phyloP scores from a whole-genome alignment of 140 eudicot genomes.

The Flaveria floridana region DNA sequence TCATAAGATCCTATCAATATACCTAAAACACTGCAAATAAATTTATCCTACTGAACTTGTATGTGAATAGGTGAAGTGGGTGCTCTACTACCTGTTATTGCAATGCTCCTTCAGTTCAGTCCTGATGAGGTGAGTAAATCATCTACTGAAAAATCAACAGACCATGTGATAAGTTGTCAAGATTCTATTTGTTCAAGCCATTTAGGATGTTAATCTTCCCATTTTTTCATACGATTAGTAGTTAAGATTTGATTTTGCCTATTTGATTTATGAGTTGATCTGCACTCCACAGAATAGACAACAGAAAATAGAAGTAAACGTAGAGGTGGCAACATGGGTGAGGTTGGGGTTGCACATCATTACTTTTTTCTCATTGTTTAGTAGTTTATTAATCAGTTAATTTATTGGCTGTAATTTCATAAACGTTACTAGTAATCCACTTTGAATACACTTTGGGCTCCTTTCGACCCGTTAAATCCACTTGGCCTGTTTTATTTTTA shows the following conservation, averaged over 20 bases:
- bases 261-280: not conserved
- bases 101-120: slow-evolving; percentile 99
- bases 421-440: not conserved
- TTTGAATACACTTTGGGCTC: not conserved
- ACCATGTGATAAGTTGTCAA: not conserved
- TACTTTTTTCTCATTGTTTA: not conserved
- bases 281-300: not conserved
- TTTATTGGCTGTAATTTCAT: not conserved
- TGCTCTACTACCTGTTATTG: slow-evolving; percentile 90
- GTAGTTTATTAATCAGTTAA: not conserved
- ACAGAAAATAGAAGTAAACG: not conserved
- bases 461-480: not conserved
- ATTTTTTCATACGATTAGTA: not conserved
- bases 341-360: not conserved
- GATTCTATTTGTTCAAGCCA: not conserved
- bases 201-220: not conserved
- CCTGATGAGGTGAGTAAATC: slow-evolving; percentile 83
- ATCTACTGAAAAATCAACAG: not conserved
- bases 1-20: not conserved
- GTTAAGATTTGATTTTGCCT: not conserved
- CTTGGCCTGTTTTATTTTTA: not conserved
- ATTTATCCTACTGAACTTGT: slow-evolving; percentile 13
- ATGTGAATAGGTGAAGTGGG: slow-evolving; percentile 84
- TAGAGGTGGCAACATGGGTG: slow-evolving; percentile 4
- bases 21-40: slow-evolving; percentile 9